Evolutionary conservation across 2,329 filamentous ascomycete species (phyloP).

Genomic region (Celoporthe dispersa): DNA sequence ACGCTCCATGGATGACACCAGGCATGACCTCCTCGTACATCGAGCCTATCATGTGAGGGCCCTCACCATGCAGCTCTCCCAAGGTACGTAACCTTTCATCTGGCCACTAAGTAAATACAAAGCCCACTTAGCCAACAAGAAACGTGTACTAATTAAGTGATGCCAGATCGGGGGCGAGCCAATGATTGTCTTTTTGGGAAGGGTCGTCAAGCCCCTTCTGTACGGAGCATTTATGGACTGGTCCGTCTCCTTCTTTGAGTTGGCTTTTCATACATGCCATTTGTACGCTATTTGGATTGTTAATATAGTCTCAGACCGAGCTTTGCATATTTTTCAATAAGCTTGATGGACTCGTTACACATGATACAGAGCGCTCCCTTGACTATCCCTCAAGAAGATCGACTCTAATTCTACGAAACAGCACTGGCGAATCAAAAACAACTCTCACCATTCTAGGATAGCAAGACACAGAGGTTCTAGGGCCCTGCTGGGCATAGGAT

Average conservation of each 20-base stretch:
- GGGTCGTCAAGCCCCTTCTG: background rate
- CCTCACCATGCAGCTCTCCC: background rate
- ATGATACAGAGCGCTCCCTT: background rate
- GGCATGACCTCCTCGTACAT: background rate
- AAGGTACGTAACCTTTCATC: background rate
- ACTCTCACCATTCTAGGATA: too few species aligned
- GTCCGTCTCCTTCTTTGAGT: background rate
- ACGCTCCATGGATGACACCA: background rate
- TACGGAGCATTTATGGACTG: background rate
- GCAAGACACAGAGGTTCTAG: background rate
- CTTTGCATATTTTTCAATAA: background rate
- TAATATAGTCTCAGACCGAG: background rate
- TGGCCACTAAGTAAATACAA: background rate
- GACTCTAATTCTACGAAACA: too few species aligned
- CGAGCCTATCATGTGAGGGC: background rate
- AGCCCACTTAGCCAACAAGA: background rate
- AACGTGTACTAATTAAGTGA: too few species aligned
- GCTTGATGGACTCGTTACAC: background rate
- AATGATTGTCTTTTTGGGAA: background rate
- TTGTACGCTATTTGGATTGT: background rate
- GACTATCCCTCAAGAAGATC: too few species aligned
- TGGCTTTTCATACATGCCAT: background rate
- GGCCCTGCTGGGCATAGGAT: background rate
- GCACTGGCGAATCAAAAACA: too few species aligned
- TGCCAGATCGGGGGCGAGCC: background rate